Conservation (phyloP, 202 grass and related monocot genomes). For the Setaria italica region DNA sequence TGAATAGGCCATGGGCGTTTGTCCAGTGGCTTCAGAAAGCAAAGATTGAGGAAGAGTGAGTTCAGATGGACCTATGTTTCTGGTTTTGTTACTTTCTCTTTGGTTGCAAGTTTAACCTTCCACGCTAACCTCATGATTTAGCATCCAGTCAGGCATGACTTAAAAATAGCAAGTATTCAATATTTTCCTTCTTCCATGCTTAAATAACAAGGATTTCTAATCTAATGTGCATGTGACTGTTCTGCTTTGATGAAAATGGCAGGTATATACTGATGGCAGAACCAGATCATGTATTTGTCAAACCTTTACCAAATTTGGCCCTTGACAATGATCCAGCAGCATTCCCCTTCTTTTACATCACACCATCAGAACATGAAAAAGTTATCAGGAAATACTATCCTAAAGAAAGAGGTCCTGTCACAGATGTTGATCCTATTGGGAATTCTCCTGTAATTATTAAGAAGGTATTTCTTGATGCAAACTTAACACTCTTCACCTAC, state of each 20-base stretch:
- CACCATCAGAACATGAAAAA: constrained; percentile 74
- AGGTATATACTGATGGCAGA: constrained; percentile 98
- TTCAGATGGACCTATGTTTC: neutral
- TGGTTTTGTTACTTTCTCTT: neutral
- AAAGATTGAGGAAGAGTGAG: constrained; percentile 92
- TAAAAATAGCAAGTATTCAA: constrained; percentile 10
- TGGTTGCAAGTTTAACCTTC: constrained; percentile 15
- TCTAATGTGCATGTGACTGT: constrained; percentile 26
- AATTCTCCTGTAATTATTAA: constrained; percentile 98
- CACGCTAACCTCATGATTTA: neutral
- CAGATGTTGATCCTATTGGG: constrained; percentile 86
- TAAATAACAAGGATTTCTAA: constrained; percentile 20
- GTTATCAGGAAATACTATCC: constrained; percentile 91
- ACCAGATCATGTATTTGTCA: constrained; percentile 93
- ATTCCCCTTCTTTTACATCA: constrained; percentile 96
- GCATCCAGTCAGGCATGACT: constrained; percentile 11
- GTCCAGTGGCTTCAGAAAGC: constrained; percentile 95
- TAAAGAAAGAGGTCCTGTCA: constrained; percentile 75
- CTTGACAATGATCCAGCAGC: constrained; percentile 67
- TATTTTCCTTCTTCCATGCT: neutral
- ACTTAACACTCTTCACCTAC: constrained; percentile 22
- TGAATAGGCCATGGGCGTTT: constrained; percentile 96
- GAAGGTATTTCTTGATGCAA: constrained; percentile 66
- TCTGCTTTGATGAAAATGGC: constrained; percentile 45
- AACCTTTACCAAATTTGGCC: constrained; percentile 88